A percentile compares a stretch with the other conserved stretches of the same genome.
Evolutionary conservation across 2,329 filamentous ascomycete species (phyloP).

Genomic region (Metarhizium anisopliae): DNA sequence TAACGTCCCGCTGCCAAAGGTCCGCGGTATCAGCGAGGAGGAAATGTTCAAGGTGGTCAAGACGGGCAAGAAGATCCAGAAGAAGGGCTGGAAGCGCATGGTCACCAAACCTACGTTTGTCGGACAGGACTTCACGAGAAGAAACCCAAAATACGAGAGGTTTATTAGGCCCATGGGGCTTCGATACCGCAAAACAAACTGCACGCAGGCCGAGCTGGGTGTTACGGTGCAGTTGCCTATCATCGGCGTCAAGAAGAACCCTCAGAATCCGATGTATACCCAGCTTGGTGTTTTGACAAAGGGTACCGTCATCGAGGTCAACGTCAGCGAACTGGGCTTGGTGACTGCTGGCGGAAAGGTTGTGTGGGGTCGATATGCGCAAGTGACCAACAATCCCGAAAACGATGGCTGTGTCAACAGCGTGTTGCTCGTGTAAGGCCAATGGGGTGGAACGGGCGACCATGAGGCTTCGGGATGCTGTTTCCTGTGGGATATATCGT

Average conservation of each 20-base stretch:
- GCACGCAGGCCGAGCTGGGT: constrained; percentile 66
- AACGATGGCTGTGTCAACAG: constrained; percentile 38
- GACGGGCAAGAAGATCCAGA: constrained; percentile 87
- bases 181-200: constrained; percentile 43
- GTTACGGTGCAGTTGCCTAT: constrained; percentile 86
- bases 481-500: constrained; percentile 1
- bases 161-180: constrained; percentile 43
- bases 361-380: constrained; percentile 77
- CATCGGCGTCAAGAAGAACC: constrained; percentile 56
- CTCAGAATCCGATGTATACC: constrained; percentile 83
- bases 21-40: constrained; percentile 83
- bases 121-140: constrained; percentile 77
- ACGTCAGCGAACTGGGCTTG: constrained; percentile 83
- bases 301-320: constrained; percentile 76
- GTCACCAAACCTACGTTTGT: constrained; percentile 63
- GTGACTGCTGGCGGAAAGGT: constrained; percentile 90
- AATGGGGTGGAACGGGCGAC: neutral
- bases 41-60: constrained; percentile 97
- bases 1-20: constrained; percentile 84
- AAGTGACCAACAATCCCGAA: constrained; percentile 38
- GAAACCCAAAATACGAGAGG: constrained; percentile 70
- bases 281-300: constrained; percentile 85
- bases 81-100: constrained; percentile 73
- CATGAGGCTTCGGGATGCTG: neutral
- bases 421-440: constrained; percentile 21